Conservation (phyloP, 306 rosid species). For the Albizia julibrissin region DNA sequence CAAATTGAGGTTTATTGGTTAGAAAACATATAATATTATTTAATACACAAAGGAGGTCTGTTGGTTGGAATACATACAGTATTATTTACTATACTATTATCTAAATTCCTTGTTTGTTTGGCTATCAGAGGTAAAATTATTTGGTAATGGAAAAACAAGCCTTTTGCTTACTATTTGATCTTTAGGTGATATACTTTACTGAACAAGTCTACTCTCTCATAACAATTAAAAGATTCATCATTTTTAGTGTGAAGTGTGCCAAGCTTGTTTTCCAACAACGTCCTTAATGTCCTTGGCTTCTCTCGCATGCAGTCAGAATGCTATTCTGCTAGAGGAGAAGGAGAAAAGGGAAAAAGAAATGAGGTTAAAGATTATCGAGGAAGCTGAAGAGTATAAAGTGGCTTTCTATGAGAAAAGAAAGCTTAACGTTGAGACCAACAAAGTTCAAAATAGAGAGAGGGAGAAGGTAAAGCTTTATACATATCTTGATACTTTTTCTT, state of each 20-base stretch:
- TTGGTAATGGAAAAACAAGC: neutral
- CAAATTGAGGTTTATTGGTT: neutral
- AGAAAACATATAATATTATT: neutral
- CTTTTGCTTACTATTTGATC: slow-evolving; percentile 16
- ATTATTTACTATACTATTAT: neutral
- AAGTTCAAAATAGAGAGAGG: slow-evolving; percentile 84
- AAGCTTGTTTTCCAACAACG: slow-evolving; percentile 23
- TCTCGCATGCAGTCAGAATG: slow-evolving; percentile 74
- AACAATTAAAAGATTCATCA: slow-evolving; percentile 17
- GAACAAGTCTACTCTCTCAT: neutral
- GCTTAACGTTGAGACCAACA: slow-evolving; percentile 86
- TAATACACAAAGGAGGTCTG: neutral
- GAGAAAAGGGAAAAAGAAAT: slow-evolving; percentile 91
- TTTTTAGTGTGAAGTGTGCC: slow-evolving; percentile 19
- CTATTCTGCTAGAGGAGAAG: slow-evolving; percentile 84
- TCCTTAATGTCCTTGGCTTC: slow-evolving; percentile 33
- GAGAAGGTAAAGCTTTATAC: slow-evolving; percentile 69
- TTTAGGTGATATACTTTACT: neutral
- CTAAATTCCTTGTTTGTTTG: slow-evolving; percentile 8
- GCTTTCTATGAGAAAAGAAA: slow-evolving; percentile 95
- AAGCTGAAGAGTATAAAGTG: slow-evolving; percentile 83
- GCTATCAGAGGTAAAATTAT: neutral
- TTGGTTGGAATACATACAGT: neutral
- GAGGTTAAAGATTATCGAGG: slow-evolving; percentile 88
- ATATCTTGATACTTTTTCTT: slow-evolving; percentile 16